A percentile compares a stretch with the other conserved stretches of the same genome.
Conservation (phyloP, 768 basidiomycete genomes). For the Auricularia sp. region DNA sequence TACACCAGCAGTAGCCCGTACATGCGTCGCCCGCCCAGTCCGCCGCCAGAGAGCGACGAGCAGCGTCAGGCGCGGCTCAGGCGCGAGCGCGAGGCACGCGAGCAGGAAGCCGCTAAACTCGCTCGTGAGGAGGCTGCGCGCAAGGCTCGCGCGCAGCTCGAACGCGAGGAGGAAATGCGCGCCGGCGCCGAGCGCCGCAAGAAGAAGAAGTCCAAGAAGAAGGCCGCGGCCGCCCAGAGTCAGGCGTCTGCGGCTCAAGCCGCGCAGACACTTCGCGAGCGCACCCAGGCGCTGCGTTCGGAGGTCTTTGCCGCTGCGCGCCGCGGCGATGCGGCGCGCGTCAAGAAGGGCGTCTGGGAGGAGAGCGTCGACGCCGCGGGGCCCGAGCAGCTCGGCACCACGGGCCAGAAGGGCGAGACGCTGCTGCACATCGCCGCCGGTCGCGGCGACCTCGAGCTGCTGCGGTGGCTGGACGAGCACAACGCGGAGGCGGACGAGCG, state of each 20-base stretch:
- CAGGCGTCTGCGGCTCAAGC: slow-evolving; percentile 34
- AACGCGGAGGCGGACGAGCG: slow-evolving; percentile 66
- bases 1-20: slow-evolving; percentile 10
- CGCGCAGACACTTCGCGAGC: slow-evolving; percentile 32
- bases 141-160: slow-evolving; percentile 30
- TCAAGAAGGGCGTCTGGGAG: slow-evolving; percentile 61
- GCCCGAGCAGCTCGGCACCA: slow-evolving; percentile 38
- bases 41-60: slow-evolving; percentile 30
- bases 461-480: slow-evolving; percentile 63
- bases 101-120: slow-evolving; percentile 43
- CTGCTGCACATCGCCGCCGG: slow-evolving; percentile 56
- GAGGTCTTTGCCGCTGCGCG: slow-evolving; percentile 58
- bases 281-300: slow-evolving; percentile 43
- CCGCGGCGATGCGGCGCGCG: slow-evolving; percentile 36
- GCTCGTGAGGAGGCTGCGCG: slow-evolving; percentile 38
- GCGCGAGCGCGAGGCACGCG: slow-evolving; percentile 40
- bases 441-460: slow-evolving; percentile 44
- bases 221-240: slow-evolving; percentile 39
- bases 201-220: slow-evolving; percentile 40
- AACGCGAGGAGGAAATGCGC: slow-evolving; percentile 44
- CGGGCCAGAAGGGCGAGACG: slow-evolving; percentile 32
- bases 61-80: slow-evolving; percentile 44
- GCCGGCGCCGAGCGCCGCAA: slow-evolving; percentile 51
- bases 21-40: slow-evolving; percentile 2
- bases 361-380: slow-evolving; percentile 60